phyloP scores from a whole-genome alignment of 331 rosid genomes.

The Pyracantha coccinea region DNA sequence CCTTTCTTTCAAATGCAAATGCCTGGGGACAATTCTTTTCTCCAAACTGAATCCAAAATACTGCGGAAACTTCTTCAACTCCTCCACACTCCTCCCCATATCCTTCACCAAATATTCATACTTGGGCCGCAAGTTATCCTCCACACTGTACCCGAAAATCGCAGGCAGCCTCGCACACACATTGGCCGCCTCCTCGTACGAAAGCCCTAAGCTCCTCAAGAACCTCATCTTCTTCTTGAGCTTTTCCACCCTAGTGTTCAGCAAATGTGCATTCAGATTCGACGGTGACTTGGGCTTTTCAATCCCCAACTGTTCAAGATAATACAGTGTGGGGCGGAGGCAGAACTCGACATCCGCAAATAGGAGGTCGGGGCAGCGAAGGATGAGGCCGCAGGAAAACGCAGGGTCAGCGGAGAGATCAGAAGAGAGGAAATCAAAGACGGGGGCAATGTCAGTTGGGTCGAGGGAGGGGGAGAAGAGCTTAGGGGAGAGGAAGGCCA shows the following conservation, averaged over 20 bases:
- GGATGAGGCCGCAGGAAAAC: constrained; percentile 36
- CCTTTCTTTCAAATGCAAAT: constrained; percentile 60
- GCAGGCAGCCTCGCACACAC: constrained; percentile 61
- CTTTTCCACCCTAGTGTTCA: neutral
- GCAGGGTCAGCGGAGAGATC: constrained; percentile 35
- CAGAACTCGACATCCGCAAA: constrained; percentile 54
- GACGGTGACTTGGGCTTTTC: constrained; percentile 29
- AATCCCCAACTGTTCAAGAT: constrained; percentile 45
- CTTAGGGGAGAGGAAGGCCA: too few relatives aligned
- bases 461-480: constrained; percentile 23
- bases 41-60: constrained; percentile 74
- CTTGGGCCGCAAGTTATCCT: constrained; percentile 54
- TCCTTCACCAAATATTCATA: constrained; percentile 45
- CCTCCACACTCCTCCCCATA: constrained; percentile 65
- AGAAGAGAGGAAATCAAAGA: constrained; percentile 43
- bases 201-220: constrained; percentile 38
- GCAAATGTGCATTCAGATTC: constrained; percentile 48
- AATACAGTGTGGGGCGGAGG: constrained; percentile 57
- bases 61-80: constrained; percentile 49
- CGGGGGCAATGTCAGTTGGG: constrained; percentile 43
- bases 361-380: constrained; percentile 65
- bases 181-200: constrained; percentile 36
- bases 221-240: constrained; percentile 33
- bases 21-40: constrained; percentile 56
- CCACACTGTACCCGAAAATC: constrained; percentile 61